Evolutionary conservation across 1,284 basidiomycete species (phyloP).

Genomic region (Heterobasidion annosum): DNA sequence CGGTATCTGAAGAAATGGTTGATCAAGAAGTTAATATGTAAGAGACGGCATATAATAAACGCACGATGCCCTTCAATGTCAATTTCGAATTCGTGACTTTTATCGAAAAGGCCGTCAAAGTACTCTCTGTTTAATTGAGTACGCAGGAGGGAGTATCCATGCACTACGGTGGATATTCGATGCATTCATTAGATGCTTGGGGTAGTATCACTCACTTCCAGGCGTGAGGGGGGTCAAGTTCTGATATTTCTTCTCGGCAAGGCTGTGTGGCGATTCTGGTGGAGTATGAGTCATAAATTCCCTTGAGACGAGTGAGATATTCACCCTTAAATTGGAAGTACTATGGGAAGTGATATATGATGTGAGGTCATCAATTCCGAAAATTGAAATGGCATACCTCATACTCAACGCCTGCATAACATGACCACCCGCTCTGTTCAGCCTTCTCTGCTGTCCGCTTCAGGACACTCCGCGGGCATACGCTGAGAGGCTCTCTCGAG

Average conservation of each 20-base stretch:
- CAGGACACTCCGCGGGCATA: conserved; percentile 83
- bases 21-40: neutral
- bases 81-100: conserved; percentile 66
- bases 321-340: conserved; percentile 92
- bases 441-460: conserved; percentile 48
- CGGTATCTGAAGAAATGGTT: conserved; percentile 67
- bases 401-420: conserved; percentile 83
- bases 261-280: conserved; percentile 69
- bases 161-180: conserved; percentile 45
- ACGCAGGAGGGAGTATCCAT: conserved; percentile 85
- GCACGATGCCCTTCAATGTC: conserved; percentile 88
- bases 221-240: conserved; percentile 77
- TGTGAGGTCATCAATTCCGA: neutral
- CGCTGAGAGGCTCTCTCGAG: conserved; percentile 65
- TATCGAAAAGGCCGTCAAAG: conserved; percentile 85
- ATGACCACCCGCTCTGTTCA: conserved; percentile 41
- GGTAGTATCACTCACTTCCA: conserved; percentile 59
- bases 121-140: conserved; percentile 86
- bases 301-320: neutral
- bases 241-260: conserved; percentile 73
- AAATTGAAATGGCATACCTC: conserved; percentile 50
- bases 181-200: neutral
- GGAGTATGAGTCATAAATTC: neutral
- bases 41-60: conserved; percentile 19
- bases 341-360: conserved; percentile 25